Percentiles rank a stretch among this genome's conserved stretches.
phyloP scores from a whole-genome alignment of 2,329 filamentous ascomycete genomes.

The Xylaria multiplex region DNA sequence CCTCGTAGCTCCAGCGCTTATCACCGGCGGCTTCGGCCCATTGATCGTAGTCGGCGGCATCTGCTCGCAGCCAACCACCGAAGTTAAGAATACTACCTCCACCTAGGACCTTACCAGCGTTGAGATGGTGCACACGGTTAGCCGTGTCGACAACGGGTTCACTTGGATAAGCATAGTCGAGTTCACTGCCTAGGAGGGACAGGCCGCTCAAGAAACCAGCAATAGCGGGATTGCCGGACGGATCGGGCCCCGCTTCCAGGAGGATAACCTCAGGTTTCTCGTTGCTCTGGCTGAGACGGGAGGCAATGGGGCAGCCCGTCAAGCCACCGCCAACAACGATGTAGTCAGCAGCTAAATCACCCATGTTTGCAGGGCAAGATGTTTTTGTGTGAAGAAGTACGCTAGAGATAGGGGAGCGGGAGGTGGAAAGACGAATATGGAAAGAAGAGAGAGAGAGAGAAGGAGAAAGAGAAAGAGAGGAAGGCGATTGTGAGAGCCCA shows the following conservation, averaged over 20 bases:
- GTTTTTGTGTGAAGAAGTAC: no score
- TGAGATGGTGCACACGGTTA: conserved; percentile 38
- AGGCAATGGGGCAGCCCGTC: conserved; percentile 42
- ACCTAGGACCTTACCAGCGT: conserved; percentile 42
- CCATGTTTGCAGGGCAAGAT: conserved; percentile 28
- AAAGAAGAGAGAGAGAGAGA: no score
- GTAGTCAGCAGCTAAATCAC: conserved; percentile 39
- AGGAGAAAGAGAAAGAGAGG: no score
- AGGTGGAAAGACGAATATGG: no score
- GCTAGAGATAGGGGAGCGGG: no score
- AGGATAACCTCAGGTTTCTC: conserved; percentile 40
- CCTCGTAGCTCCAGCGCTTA: conserved; percentile 55
- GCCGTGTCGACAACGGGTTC: conserved; percentile 37
- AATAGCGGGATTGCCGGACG: conserved; percentile 38
- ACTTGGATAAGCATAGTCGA: conserved; percentile 42
- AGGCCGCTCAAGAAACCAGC: conserved; percentile 40
- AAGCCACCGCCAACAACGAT: conserved; percentile 45
- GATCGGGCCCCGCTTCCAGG: conserved; percentile 43
- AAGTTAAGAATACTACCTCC: conserved; percentile 44
- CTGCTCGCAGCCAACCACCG: conserved; percentile 44
- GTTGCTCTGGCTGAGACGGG: conserved; percentile 40
- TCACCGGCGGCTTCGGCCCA: conserved; percentile 40
- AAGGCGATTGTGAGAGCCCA: no score
- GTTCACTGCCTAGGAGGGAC: conserved; percentile 38
- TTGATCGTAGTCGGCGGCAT: conserved; percentile 44